phyloP scores from a whole-genome alignment of 495 filamentous ascomycete species.

The Aspergillus leporis region DNA sequence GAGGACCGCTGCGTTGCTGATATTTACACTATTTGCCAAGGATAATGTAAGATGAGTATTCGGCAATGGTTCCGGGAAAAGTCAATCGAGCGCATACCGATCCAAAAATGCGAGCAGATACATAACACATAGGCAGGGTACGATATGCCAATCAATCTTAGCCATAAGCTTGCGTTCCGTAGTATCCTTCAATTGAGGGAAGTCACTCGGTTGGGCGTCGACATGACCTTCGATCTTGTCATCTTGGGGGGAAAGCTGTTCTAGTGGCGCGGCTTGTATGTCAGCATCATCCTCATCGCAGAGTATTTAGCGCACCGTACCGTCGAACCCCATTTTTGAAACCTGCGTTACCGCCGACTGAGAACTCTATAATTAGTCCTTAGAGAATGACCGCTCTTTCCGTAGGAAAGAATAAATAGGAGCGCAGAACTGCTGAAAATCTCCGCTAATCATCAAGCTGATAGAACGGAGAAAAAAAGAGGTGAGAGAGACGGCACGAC shows the following conservation, averaged over 20 bases:
- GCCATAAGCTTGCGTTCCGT: conserved; percentile 71
- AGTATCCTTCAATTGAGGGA: conserved; percentile 46
- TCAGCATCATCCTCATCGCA: conserved; percentile 16
- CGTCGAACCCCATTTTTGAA: conserved; percentile 2
- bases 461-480: neutral
- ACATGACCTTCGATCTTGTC: conserved; percentile 32
- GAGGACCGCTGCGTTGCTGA: conserved; percentile 63
- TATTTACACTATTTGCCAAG: conserved; percentile 54
- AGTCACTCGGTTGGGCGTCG: conserved; percentile 22
- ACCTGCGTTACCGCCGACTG: neutral
- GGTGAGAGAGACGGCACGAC: neutral
- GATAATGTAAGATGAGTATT: neutral
- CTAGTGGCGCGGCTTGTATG: conserved; percentile 13
- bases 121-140: conserved; percentile 75
- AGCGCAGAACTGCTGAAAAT: neutral
- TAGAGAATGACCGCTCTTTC: neutral
- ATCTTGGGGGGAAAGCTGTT: conserved; percentile 9
- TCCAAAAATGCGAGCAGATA: conserved; percentile 82
- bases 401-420: neutral
- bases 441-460: neutral
- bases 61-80: neutral
- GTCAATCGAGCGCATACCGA: conserved; percentile 42
- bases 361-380: neutral
- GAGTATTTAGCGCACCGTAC: conserved; percentile 7
- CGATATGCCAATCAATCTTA: conserved; percentile 76